Evolutionary conservation across 2,329 filamentous ascomycete species (phyloP).

Genomic region (Pseudogymnoascus sp.): DNA sequence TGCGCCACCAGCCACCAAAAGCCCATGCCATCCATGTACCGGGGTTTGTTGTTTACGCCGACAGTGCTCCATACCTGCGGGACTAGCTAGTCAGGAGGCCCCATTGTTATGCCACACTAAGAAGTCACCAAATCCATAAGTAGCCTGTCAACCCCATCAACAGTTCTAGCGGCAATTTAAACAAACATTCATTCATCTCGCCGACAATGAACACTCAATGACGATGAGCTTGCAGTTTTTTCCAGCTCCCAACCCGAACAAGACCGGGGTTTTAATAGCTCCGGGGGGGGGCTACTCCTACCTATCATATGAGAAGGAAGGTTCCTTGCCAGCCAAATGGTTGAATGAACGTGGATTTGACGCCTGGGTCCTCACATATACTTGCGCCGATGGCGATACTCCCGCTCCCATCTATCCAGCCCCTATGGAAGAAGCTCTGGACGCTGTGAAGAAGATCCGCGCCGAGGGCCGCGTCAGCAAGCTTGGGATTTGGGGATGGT

Average conservation of each 20-base stretch:
- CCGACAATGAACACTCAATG: not conserved
- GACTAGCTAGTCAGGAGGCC: conserved; percentile 1
- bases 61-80: not conserved
- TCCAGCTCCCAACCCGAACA: not conserved
- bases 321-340: conserved; percentile 18
- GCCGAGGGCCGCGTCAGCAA: conserved; percentile 13
- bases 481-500: conserved; percentile 24
- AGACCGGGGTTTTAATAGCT: conserved; percentile 20
- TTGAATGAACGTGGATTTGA: conserved; percentile 21
- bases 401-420: conserved; percentile 18
- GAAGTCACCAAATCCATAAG: not conserved
- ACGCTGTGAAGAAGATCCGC: conserved; percentile 19
- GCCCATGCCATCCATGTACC: not conserved
- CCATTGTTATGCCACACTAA: not conserved
- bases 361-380: conserved; percentile 24
- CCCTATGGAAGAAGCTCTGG: conserved; percentile 19
- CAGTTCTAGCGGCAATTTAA: not conserved
- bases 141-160: conserved; percentile 6
- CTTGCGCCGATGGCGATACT: conserved; percentile 8
- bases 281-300: conserved; percentile 23
- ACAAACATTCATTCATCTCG: not conserved
- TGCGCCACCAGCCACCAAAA: not conserved
- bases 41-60: not conserved
- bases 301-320: conserved; percentile 20
- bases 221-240: not conserved